Percentiles rank a stretch among this genome's conserved stretches.
phyloP scores from a whole-genome alignment of 768 basidiomycete species.

The Galerina sulciceps region DNA sequence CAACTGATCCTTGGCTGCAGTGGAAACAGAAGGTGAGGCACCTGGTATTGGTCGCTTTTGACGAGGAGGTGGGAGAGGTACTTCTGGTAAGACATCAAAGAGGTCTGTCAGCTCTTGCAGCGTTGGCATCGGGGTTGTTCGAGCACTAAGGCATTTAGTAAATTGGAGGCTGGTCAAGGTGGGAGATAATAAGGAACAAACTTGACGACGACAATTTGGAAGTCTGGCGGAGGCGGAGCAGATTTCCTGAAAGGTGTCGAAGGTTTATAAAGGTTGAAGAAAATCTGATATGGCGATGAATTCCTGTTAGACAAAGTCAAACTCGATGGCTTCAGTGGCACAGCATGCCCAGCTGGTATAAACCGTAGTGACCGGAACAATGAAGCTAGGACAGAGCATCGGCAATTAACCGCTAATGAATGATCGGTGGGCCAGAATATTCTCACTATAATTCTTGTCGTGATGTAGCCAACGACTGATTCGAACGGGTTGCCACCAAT shows the following conservation, averaged over 20 bases:
- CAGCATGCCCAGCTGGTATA: slow-evolving; percentile 66
- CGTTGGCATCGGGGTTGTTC: slow-evolving; percentile 82
- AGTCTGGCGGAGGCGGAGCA: slow-evolving; percentile 80
- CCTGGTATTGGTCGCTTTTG: slow-evolving; percentile 33
- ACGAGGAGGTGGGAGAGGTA: slow-evolving; percentile 62
- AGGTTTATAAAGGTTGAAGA: slow-evolving; percentile 93
- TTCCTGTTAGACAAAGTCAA: slow-evolving; percentile 13
- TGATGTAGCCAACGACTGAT: slow-evolving; percentile 51
- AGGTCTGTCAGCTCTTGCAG: slow-evolving; percentile 76
- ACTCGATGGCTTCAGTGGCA: slow-evolving; percentile 44
- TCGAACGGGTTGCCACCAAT: slow-evolving; percentile 73
- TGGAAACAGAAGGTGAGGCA: slow-evolving; percentile 8
- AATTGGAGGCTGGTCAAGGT: not conserved
- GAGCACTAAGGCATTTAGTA: slow-evolving; percentile 55
- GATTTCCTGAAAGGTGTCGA: slow-evolving; percentile 83
- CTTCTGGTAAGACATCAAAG: slow-evolving; percentile 72
- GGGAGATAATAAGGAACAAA: slow-evolving; percentile 38
- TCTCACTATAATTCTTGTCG: slow-evolving; percentile 58
- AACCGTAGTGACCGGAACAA: slow-evolving; percentile 75
- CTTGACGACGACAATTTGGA: slow-evolving; percentile 86
- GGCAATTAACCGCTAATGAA: not conserved
- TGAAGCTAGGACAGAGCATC: slow-evolving; percentile 48
- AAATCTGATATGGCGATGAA: slow-evolving; percentile 73
- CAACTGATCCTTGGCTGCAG: not conserved
- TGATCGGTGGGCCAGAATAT: not conserved